Evolutionary conservation across 495 filamentous ascomycete genomes (phyloP).

Genomic region (Penicillium simplicissimum): DNA sequence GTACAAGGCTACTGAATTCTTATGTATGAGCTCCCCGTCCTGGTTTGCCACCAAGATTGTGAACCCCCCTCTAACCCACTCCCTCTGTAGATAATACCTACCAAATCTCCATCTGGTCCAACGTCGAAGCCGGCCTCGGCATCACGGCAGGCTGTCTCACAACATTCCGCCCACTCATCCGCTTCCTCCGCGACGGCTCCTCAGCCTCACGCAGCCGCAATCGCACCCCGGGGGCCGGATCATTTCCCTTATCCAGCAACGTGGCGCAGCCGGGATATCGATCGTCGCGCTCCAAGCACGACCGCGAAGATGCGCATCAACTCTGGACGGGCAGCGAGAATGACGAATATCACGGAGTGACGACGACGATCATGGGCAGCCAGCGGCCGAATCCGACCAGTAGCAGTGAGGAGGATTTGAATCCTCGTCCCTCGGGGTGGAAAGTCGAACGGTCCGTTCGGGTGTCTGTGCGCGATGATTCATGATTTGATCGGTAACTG

Average conservation of each 20-base stretch:
- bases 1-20: conserved; percentile 31
- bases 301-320: conserved; percentile 14
- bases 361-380: conserved; percentile 31
- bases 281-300: conserved; percentile 12
- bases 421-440: conserved; percentile 18
- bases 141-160: conserved; percentile 44
- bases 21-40: conserved; percentile 23
- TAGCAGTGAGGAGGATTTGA: conserved; percentile 31
- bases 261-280: conserved; percentile 14
- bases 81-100: conserved; percentile 29
- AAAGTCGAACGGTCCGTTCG: conserved; percentile 31
- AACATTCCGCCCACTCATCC: conserved; percentile 41
- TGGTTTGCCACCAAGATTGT: neutral
- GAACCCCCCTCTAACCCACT: neutral
- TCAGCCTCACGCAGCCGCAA: conserved; percentile 19
- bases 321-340: conserved; percentile 25
- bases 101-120: conserved; percentile 44
- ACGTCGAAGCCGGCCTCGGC: conserved; percentile 40
- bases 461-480: conserved; percentile 26
- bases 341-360: conserved; percentile 28
- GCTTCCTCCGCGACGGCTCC: conserved; percentile 32
- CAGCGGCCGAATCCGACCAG: conserved; percentile 9
- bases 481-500: conserved; percentile 7
- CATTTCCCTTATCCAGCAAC: conserved; percentile 25
- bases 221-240: conserved; percentile 19